Evolutionary conservation across 2,329 filamentous ascomycete species (phyloP).

Genomic region (Colletotrichum sp.): DNA sequence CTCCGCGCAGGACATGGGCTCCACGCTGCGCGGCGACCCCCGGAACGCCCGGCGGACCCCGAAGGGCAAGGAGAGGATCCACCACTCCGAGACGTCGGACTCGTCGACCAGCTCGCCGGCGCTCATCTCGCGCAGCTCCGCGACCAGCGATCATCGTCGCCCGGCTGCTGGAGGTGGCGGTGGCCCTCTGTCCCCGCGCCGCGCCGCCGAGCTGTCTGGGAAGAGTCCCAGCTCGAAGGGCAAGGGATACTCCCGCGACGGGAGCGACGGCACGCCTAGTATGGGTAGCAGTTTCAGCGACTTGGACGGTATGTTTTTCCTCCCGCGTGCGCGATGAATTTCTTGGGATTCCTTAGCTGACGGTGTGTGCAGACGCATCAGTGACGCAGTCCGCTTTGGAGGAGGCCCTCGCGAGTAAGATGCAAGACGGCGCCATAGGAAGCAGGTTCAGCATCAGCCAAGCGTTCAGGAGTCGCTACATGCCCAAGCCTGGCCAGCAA

Average conservation of each 20-base stretch:
- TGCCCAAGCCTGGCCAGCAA: constrained; percentile 33
- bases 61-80: constrained; percentile 38
- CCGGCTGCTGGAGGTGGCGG: constrained; percentile 20
- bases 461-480: constrained; percentile 67
- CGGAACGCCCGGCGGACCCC: constrained; percentile 35
- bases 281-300: constrained; percentile 90
- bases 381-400: constrained; percentile 83
- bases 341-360: not conserved
- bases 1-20: constrained; percentile 51
- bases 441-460: constrained; percentile 75
- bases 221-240: constrained; percentile 57
- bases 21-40: constrained; percentile 55
- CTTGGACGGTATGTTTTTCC: constrained; percentile 66
- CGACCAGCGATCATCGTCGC: constrained; percentile 30
- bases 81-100: constrained; percentile 63
- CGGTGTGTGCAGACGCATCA: constrained; percentile 65
- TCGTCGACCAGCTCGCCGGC: constrained; percentile 64
- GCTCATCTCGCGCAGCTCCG: constrained; percentile 33
- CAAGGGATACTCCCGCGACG: constrained; percentile 60
- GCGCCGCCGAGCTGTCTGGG: constrained; percentile 62
- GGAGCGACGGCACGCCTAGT: constrained; percentile 76
- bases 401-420: constrained; percentile 76
- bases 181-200: constrained; percentile 62
- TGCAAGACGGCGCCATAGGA: constrained; percentile 64
- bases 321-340: not conserved